phyloP scores from a whole-genome alignment of 805 yeast genomes.

The Wickerhamomyces kurtzmanii region DNA sequence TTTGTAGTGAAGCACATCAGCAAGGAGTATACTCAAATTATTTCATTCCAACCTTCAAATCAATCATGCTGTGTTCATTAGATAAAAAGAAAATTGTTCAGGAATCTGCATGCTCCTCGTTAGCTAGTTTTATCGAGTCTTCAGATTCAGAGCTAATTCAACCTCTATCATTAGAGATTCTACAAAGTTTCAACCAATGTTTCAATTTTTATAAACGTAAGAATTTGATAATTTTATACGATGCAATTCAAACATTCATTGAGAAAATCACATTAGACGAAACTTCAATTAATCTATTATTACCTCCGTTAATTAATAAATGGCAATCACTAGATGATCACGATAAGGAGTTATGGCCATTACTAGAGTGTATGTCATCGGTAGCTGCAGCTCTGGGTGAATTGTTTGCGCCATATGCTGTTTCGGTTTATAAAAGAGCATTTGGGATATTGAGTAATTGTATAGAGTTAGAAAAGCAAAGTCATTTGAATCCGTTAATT shows the following conservation, averaged over 20 bases:
- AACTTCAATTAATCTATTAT: conserved; percentile 44
- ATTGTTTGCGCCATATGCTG: conserved; percentile 79
- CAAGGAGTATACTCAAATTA: conserved; percentile 57
- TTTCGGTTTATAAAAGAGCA: conserved; percentile 77
- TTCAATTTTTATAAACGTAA: conserved; percentile 72
- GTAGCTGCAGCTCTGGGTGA: conserved; percentile 85
- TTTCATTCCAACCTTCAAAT: conserved; percentile 68
- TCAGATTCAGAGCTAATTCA: conserved; percentile 54
- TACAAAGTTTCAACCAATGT: conserved; percentile 64
- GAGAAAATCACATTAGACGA: conserved; percentile 58
- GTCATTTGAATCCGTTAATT: conserved; percentile 54
- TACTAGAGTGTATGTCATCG: conserved; percentile 86
- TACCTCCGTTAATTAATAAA: conserved; percentile 75
- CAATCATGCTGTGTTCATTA: conserved; percentile 64
- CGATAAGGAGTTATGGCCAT: conserved; percentile 84
- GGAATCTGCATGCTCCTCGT: conserved; percentile 84
- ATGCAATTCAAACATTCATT: conserved; percentile 83
- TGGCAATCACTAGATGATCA: conserved; percentile 73
- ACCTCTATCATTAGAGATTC: conserved; percentile 50
- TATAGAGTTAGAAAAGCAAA: conserved; percentile 54
- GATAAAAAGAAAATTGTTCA: conserved; percentile 91
- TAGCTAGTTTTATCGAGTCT: conserved; percentile 74
- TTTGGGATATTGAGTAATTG: conserved; percentile 57
- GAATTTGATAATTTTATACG: conserved; percentile 75
- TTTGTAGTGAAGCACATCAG: conserved; percentile 54